Evolutionary conservation across 139 green algal genomes (phyloP), one percentile per base, ranked within the genome.

Genomic region (Limnomonas spitsbergensis): DNA sequence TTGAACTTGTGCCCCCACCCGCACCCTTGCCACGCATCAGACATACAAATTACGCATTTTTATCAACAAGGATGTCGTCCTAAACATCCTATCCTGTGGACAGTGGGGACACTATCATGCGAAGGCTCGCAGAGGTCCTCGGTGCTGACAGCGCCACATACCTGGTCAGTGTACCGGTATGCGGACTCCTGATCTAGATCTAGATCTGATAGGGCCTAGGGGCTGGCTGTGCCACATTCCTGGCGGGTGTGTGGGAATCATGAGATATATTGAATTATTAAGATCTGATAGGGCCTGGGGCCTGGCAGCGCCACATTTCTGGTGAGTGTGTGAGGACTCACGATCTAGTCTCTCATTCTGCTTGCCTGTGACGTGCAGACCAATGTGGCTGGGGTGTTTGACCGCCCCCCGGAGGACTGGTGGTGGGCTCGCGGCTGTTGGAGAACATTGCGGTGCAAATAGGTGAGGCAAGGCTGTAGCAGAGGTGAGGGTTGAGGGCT

Each of bases 361-460:
- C 42, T 54, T 2, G 24, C 31, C 29, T 54, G 3, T 34, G 27
- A 27, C 52, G 34, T 76, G 32, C 75, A 91, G 77, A 92, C 90
- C 36, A 84, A 94, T 61, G 90, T 94, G 38, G 36, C 73, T 2
- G 90, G 89, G 26, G 78, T 94, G 3, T 92, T 69, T 37, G 83
- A 89, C 72, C 53, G 75, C 3, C 83, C 83, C n/a, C 90, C 90
- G 2, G 66, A 84, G 38, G 70, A 88, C n/a, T n/a, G n/a, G n/a
- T n/a, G 53, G 42, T 54, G 1, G 83, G 80, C 0, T 83, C 89
- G 1, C 31, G 78, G 40, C 78, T 90, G 29, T 69, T 93, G 27
- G 67, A 38, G 2, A 54, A 39, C n/a, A 85, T 91, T 31, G 71
- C 29, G 29, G 71, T 77, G 2, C 31, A 69, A 24, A 34, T 20